phyloP scores from a whole-genome alignment of 1,139 yeast genomes.

The Sugiyamaella neomexicana region DNA sequence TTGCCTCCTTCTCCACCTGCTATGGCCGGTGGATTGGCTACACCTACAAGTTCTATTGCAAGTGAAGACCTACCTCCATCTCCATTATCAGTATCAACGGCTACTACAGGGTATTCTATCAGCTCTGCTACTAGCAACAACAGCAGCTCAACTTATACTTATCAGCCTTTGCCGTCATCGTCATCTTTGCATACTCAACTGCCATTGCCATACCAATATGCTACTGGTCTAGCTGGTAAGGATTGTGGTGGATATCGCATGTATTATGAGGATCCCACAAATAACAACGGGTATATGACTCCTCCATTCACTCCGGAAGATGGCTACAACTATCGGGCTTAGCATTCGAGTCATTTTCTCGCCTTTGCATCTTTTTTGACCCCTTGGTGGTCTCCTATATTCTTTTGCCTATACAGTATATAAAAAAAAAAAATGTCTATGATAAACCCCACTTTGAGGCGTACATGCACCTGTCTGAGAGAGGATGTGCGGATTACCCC shows the following conservation, averaged over 20 bases:
- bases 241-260: background rate
- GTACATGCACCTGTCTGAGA: background rate
- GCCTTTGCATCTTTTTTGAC: too few relatives aligned
- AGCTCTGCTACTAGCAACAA: background rate
- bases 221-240: conserved; percentile 3
- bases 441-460: too few relatives aligned
- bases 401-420: background rate
- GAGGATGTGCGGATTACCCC: conserved; percentile 12
- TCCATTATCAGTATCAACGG: conserved; percentile 9
- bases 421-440: background rate
- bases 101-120: conserved; percentile 1
- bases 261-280: conserved; percentile 3
- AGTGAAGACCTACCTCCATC: conserved; percentile 15
- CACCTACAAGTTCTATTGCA: conserved; percentile 8
- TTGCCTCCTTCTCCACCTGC: conserved; percentile 3
- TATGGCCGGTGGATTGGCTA: too few relatives aligned
- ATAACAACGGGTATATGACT: conserved; percentile 24
- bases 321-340: background rate
- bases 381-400: too few relatives aligned
- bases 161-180: background rate
- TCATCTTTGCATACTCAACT: background rate
- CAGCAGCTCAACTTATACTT: conserved; percentile 8
- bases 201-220: conserved; percentile 2
- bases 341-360: too few relatives aligned
- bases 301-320: conserved; percentile 30